Percentiles rank a stretch among this genome's conserved stretches.
Evolutionary conservation across 805 yeast genomes (phyloP).

Genomic region (Metschnikowia corniflorae): DNA sequence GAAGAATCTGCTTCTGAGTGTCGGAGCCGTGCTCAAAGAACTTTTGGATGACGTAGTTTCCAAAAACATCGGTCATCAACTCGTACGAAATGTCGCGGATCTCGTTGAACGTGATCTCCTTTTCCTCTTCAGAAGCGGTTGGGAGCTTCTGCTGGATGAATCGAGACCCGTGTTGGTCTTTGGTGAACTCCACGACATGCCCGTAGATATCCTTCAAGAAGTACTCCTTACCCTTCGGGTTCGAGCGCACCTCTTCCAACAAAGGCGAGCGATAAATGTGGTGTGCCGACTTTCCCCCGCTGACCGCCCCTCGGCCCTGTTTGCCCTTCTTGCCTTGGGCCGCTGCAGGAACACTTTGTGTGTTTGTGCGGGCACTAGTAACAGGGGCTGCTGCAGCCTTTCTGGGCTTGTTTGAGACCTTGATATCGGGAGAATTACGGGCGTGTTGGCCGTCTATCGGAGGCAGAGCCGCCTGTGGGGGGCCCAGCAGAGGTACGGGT

Average conservation of each 20-base stretch:
- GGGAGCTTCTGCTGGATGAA: conserved; percentile 89
- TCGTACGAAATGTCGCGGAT: conserved; percentile 70
- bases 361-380: background rate
- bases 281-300: conserved; percentile 24
- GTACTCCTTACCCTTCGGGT: conserved; percentile 54
- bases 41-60: conserved; percentile 95
- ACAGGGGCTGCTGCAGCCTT: background rate
- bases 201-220: conserved; percentile 74
- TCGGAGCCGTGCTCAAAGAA: conserved; percentile 79
- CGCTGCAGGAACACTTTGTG: conserved; percentile 3
- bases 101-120: conserved; percentile 80
- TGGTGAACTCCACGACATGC: conserved; percentile 84
- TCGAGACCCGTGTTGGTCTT: conserved; percentile 96
- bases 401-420: background rate
- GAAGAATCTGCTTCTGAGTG: conserved; percentile 64
- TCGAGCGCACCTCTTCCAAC: conserved; percentile 78
- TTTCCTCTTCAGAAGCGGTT: conserved; percentile 59
- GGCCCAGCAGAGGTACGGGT: conserved; percentile 21
- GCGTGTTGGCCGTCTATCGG: conserved; percentile 9
- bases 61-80: conserved; percentile 94
- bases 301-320: conserved; percentile 12
- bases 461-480: conserved; percentile 10
- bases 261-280: conserved; percentile 73
- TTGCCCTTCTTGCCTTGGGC: conserved; percentile 15
- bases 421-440: conserved; percentile 2